A percentile compares a stretch with the other conserved stretches of the same genome.
phyloP scores from a whole-genome alignment of 2,329 filamentous ascomycete species.

The Sporothrix variecibatus region DNA sequence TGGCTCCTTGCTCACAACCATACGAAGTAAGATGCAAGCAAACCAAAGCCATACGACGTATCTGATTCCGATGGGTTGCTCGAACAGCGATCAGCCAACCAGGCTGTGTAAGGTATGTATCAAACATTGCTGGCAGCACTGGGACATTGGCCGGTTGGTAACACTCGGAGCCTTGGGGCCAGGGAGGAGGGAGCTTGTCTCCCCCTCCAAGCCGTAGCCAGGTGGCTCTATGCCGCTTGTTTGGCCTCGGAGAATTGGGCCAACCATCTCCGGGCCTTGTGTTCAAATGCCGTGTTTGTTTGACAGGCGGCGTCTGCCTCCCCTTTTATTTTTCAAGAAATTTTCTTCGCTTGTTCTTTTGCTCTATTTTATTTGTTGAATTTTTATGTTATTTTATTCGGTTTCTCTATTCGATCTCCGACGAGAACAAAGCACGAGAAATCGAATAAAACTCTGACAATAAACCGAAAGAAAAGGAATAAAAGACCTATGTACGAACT shows the following conservation, averaged over 20 bases:
- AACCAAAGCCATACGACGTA: not conserved
- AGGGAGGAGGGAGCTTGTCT: slow-evolving; percentile 6
- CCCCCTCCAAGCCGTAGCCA: not conserved
- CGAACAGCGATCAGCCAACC: not conserved
- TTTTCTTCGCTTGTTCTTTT: not conserved
- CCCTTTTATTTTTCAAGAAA: not conserved
- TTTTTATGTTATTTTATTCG: not conserved
- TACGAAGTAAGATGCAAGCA: not conserved
- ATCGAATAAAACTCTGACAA: not conserved
- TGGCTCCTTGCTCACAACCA: not conserved
- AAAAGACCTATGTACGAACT: too few species aligned
- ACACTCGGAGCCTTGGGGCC: not conserved
- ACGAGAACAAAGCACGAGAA: not conserved
- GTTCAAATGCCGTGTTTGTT: not conserved
- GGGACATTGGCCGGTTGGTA: not conserved
- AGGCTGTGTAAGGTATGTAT: not conserved
- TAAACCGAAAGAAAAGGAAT: not conserved
- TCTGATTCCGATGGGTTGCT: not conserved
- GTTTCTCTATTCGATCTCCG: not conserved
- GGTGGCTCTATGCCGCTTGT: not conserved
- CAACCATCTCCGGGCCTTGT: not conserved
- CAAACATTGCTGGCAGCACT: not conserved
- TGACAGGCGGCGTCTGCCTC: not conserved
- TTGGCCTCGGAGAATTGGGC: not conserved
- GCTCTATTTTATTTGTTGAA: not conserved